These are phyloP conservation scores for Pseudocercospora ulei DNA, from an alignment of 2,329 filamentous ascomycete genomes.

Conservation along the genomic window DNA sequence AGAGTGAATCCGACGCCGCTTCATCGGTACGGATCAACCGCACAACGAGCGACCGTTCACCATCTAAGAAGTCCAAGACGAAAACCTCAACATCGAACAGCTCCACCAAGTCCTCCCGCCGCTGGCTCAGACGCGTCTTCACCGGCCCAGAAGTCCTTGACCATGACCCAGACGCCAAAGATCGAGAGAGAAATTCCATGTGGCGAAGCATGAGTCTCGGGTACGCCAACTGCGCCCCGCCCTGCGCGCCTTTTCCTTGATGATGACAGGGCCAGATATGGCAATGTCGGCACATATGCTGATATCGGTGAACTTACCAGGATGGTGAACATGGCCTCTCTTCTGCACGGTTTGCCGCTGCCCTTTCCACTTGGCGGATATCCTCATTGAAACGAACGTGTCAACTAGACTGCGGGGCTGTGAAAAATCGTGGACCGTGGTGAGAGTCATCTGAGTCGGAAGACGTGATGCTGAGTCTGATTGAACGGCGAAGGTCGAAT, in stretches of 20 bases:
- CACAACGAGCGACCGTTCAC: not conserved
- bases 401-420: conserved; percentile 9
- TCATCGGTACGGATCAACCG: conserved; percentile 1
- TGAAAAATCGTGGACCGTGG: conserved; percentile 8
- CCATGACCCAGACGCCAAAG: conserved; percentile 12
- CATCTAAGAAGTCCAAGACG: conserved; percentile 8
- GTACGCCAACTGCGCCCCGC: conserved; percentile 11
- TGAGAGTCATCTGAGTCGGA: not conserved
- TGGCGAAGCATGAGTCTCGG: conserved; percentile 17
- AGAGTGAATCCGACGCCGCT: not conserved
- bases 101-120: conserved; percentile 4
- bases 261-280: not conserved
- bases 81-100: conserved; percentile 3
- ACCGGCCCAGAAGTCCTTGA: not conserved
- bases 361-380: not conserved
- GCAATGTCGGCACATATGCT: conserved; percentile 10
- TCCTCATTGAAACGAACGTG: conserved; percentile 8
- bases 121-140: conserved; percentile 16
- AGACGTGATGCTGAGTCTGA: not conserved
- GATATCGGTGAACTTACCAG: conserved; percentile 12
- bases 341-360: not conserved
- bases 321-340: conserved; percentile 9
- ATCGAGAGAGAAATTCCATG: conserved; percentile 13
- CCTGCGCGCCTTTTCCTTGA: not conserved
- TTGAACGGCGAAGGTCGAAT: conserved; percentile 1